A percentile compares a stretch with the other conserved stretches of the same genome.
Conservation (phyloP, 2,329 filamentous ascomycete species). For the Ophiosphaerella narmari region DNA sequence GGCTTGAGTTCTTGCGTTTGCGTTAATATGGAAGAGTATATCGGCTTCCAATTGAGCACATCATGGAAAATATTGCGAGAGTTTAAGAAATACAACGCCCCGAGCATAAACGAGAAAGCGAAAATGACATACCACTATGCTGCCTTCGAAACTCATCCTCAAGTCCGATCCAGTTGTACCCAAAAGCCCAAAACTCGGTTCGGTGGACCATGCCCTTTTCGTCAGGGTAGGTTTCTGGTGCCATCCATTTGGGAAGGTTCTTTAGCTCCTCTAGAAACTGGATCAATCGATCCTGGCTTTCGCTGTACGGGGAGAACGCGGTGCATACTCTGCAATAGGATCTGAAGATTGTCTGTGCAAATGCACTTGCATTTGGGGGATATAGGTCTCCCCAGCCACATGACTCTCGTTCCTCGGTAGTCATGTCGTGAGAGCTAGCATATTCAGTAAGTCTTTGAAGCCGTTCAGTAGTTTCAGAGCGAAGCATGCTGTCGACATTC, state of each 20-base stretch:
- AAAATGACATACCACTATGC: background rate
- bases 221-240: background rate
- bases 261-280: background rate
- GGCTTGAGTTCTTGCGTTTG: background rate
- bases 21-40: background rate
- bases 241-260: slow-evolving; percentile 1
- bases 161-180: background rate
- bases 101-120: background rate
- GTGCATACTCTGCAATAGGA: background rate
- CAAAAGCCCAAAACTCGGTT: slow-evolving; percentile 2
- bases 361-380: background rate
- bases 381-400: background rate
- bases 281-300: slow-evolving; percentile 1
- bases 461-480: background rate
- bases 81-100: no score
- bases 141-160: slow-evolving; percentile 1
- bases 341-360: background rate
- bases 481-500: background rate
- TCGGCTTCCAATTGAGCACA: no score
- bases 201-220: background rate
- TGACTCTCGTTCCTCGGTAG: background rate
- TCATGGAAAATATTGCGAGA: no score
- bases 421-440: background rate
- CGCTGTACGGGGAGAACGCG: slow-evolving; percentile 1
- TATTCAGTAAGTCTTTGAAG: background rate